These are phyloP conservation scores for Arthrocladium fulminans DNA, from an alignment of 2,329 filamentous ascomycete species.

Conservation along the genomic window DNA sequence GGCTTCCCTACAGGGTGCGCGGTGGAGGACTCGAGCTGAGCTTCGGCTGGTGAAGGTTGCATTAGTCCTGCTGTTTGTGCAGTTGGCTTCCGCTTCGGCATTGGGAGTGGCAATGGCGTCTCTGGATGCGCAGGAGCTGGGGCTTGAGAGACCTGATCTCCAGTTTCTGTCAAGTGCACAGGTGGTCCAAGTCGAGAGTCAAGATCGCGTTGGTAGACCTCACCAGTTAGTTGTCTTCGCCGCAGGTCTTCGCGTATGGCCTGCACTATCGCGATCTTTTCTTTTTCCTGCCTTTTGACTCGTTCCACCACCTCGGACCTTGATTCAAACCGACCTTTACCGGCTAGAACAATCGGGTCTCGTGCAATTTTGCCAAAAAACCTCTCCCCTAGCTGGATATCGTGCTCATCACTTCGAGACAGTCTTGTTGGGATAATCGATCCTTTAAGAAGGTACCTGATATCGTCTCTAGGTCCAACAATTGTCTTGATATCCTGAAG, in stretches of 20 bases:
- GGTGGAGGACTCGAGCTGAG: no score
- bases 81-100: no score
- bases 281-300: background rate
- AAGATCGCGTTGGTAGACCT: background rate
- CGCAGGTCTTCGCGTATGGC: background rate
- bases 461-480: background rate
- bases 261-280: background rate
- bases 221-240: background rate
- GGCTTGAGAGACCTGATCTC: background rate
- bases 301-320: background rate
- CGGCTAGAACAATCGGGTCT: conserved; percentile 2
- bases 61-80: no score
- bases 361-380: conserved; percentile 6
- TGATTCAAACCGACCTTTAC: background rate
- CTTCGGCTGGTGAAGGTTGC: no score
- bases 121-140: background rate
- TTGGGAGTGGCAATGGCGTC: no score
- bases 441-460: background rate
- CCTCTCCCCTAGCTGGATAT: conserved; percentile 1
- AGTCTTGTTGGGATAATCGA: background rate
- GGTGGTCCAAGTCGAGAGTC: background rate
- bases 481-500: background rate
- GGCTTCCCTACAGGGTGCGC: no score
- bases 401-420: background rate
- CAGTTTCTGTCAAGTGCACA: no score